Evolutionary conservation across 108 stramenopile genomes (phyloP), one percentile per base, ranked within the genome.

Genomic region (Cylindrotheca fusiformis): DNA sequence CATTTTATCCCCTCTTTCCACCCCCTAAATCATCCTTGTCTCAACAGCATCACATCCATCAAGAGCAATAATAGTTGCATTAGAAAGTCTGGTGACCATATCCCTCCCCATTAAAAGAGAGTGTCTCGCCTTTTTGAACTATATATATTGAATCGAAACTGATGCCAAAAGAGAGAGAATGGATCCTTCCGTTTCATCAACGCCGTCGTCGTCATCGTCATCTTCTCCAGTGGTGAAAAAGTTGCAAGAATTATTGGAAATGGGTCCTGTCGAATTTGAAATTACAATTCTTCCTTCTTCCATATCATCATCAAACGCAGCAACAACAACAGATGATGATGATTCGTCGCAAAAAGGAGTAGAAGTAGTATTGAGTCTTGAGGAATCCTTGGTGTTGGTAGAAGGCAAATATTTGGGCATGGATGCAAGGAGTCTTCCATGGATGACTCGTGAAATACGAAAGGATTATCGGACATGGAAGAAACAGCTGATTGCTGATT

Each of bases 361-460:
- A 1, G 20, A 27, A 18, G n/a, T 49, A 33, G 27, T 20, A 32
- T 23, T 62, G 54, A 27, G 52, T 2, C 29, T 71, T 31, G 53
- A 71, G 1, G 31, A 61, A 17, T 71, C 69, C 49, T 58, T 65
- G 56, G 22, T 69, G 8, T 24, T 72, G 28, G 62, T 75, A 49
- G 58, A 68, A 2, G 73, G 69, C 14, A 24, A 17, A 8, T 65
- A 75, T 45, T 48, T 81, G 25, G 80, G 76, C 28, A 65, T 81
- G 41, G 70, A 81, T 52, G 80, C 80, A 2, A 59, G 68, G 10
- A 49, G 74, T 53, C 50, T 81, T 18, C 76, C 80, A 1, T 48
- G 46, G 4, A 49, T 81, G 49, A 74, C 80, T 0, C 68, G 69
- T 32, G 70, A 64, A 12, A 60, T 81, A 57, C 72, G 80, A 31